Evolutionary conservation across 2,329 filamentous ascomycete genomes (phyloP), one percentile per base, ranked within the genome.

Genomic region (Aspergillus hortae): DNA sequence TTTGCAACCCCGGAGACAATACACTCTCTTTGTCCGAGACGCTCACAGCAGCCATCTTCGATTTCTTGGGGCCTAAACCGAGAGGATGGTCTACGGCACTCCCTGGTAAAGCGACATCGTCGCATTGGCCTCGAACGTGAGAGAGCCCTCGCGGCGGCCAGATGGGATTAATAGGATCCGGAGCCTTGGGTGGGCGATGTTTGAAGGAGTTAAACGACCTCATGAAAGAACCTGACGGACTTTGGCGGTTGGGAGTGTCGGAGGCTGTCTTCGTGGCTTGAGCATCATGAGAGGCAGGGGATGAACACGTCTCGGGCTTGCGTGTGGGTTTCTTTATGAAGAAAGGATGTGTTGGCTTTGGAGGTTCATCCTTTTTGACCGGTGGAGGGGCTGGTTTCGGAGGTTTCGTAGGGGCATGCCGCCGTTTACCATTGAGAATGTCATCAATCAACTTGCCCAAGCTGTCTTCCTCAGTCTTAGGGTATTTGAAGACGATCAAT

Each of bases 271-370:
- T 23, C 4, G 10, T 19, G 23, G 15, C n/a, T 38, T 23, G 33
- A 25, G 17, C 35, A 12, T 36, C 19, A 4, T 27, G 4, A 5
- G 35, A 21, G 19, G 6, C 19, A 17, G n/a, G 19, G 17, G 10
- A 10, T 11, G 38, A 15, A 23, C 10, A 11, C 15, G 21, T 7
- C 4, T 59, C 56, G 0, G 52, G 4, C 19, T 61, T 64, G 25
- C 54, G 66, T 7, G 69, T 67, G 6, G 75, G 19, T 59, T 85
- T 88, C 5, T 80, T 82, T 14, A 79, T 64, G 62, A 91, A 91
- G 64, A 91, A 89, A 0, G 88, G 87, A 69, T 91, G 85, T 0
- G 82, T 80, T 1, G 74, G 59, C 60, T 81, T 84, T 6, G 67
- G 59, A 41, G 70, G 61, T 50, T 60, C 48, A 12, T 61, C 60